Evolutionary conservation across 768 basidiomycete genomes (phyloP).

Genomic region (Chalciporus sphaerocephalus): DNA sequence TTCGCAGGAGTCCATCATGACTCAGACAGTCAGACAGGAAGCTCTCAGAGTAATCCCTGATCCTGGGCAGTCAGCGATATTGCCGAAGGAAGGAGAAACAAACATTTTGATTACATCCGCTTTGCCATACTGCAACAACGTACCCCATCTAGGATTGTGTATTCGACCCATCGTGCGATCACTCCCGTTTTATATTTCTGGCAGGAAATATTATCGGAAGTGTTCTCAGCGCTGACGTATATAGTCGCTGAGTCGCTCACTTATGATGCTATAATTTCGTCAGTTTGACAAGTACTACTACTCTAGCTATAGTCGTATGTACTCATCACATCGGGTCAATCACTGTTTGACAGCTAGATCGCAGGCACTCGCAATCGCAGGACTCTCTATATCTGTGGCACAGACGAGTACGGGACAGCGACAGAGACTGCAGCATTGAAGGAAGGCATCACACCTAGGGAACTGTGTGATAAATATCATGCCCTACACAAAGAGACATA

Average conservation of each 20-base stretch:
- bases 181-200: constrained; percentile 2
- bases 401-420: constrained; percentile 99
- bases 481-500: constrained; percentile 88
- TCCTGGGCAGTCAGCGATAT: constrained; percentile 47
- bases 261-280: constrained; percentile 1
- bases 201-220: constrained; percentile 91
- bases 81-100: constrained; percentile 80
- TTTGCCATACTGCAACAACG: constrained; percentile 94
- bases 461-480: constrained; percentile 90
- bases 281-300: not conserved
- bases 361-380: constrained; percentile 72
- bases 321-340: not conserved
- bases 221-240: constrained; percentile 94
- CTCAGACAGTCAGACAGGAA: constrained; percentile 52
- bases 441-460: constrained; percentile 72
- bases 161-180: constrained; percentile 5
- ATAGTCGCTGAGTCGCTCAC: constrained; percentile 65
- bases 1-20: constrained; percentile 32
- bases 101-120: constrained; percentile 95
- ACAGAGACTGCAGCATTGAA: constrained; percentile 96
- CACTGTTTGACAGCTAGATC: constrained; percentile 1
- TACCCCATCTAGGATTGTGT: constrained; percentile 87
- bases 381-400: constrained; percentile 94
- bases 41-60: constrained; percentile 48
- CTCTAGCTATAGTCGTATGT: constrained; percentile 58